phyloP scores from a whole-genome alignment of 345 rosid species.

The Gossypium arboreum region DNA sequence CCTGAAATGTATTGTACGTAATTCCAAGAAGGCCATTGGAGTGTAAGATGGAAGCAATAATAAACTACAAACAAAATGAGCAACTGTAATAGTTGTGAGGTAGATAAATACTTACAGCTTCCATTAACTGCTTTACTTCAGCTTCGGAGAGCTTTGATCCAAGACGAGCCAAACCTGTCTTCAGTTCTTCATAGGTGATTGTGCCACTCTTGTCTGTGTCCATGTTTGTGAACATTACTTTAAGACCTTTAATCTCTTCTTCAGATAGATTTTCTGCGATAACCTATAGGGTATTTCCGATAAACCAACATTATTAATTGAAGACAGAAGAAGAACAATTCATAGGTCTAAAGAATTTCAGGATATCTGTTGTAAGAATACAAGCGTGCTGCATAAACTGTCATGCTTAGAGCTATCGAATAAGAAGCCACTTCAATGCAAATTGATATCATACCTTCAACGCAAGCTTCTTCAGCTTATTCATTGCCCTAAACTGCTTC shows the following conservation, averaged over 20 bases:
- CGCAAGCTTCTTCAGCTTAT: constrained; percentile 77
- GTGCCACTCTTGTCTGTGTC: constrained; percentile 46
- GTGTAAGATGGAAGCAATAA: constrained; percentile 5
- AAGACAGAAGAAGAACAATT: not conserved
- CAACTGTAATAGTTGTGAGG: not conserved
- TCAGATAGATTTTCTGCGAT: constrained; percentile 37
- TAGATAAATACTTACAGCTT: constrained; percentile 34
- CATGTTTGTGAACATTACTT: constrained; percentile 36
- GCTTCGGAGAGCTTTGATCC: constrained; percentile 42
- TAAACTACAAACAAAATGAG: not conserved
- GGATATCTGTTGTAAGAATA: not conserved
- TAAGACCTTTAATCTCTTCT: constrained; percentile 42
- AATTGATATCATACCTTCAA: constrained; percentile 50
- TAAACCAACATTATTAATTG: constrained; percentile 6
- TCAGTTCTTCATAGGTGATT: constrained; percentile 40
- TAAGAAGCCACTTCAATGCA: constrained; percentile 5
- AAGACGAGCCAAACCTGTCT: constrained; percentile 37
- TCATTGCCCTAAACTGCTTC: constrained; percentile 87
- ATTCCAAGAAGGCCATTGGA: constrained; percentile 4
- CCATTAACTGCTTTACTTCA: constrained; percentile 44
- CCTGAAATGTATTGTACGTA: constrained; percentile 26
- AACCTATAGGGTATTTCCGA: constrained; percentile 24
- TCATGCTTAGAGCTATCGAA: not conserved
- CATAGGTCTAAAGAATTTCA: not conserved
- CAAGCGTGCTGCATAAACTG: not conserved